phyloP scores from a whole-genome alignment of 1,284 basidiomycete genomes.

The Coriolopsis trogii region DNA sequence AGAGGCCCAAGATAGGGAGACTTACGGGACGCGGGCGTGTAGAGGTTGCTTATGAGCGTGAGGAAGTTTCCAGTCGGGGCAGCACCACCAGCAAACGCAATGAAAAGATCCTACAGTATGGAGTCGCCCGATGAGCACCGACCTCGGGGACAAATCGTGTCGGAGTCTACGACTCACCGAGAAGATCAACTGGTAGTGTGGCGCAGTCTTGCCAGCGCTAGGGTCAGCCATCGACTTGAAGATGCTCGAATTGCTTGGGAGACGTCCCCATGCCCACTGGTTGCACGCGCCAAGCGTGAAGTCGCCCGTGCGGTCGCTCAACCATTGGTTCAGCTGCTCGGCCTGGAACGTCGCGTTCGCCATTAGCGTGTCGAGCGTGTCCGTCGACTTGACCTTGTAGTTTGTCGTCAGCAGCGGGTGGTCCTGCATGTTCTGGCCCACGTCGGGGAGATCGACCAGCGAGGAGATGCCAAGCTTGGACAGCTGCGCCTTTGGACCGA shows the following conservation, averaged over 20 bases:
- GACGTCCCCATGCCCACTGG: conserved; percentile 16
- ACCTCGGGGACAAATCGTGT: background rate
- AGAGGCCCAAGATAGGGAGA: background rate
- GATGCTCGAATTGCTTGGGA: conserved; percentile 6
- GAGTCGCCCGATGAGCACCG: no score
- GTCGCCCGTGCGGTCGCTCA: conserved; percentile 6
- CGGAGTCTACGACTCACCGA: background rate
- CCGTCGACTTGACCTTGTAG: conserved; percentile 18
- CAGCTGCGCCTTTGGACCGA: conserved; percentile 20
- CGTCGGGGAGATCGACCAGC: conserved; percentile 37
- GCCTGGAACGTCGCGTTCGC: conserved; percentile 14
- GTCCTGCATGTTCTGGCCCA: conserved; percentile 42
- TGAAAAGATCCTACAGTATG: conserved; percentile 6
- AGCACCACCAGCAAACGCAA: conserved; percentile 3
- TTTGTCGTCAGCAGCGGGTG: conserved; percentile 31
- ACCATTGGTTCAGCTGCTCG: conserved; percentile 21
- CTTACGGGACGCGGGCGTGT: conserved; percentile 17
- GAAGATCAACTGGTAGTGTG: conserved; percentile 22
- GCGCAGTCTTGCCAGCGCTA: conserved; percentile 18
- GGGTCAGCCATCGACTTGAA: conserved; percentile 13
- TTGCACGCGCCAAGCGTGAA: conserved; percentile 11
- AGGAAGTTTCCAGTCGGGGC: conserved; percentile 13
- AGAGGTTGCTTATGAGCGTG: conserved; percentile 14
- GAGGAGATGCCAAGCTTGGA: conserved; percentile 30
- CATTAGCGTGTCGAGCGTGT: conserved; percentile 17